These are phyloP conservation scores for Escovopsis sp. DNA, from an alignment of 2,329 filamentous ascomycete species.

Conservation along the genomic window DNA sequence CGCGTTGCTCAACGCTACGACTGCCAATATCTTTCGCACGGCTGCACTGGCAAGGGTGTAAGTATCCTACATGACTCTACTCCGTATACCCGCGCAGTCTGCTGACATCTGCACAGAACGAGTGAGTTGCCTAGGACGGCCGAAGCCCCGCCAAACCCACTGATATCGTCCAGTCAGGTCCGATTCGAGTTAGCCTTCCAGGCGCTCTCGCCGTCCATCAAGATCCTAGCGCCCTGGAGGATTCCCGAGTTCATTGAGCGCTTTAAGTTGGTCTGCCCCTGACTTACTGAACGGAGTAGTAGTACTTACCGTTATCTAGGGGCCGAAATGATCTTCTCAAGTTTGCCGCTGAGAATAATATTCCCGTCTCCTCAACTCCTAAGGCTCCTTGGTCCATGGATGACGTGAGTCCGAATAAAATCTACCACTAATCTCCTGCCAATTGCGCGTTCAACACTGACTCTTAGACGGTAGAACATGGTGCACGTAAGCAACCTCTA, in stretches of 20 bases:
- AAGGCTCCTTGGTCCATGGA: conserved; percentile 52
- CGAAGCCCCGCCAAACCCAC: background rate
- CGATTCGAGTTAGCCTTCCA: conserved; percentile 20
- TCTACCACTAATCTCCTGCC: background rate
- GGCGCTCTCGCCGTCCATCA: conserved; percentile 43
- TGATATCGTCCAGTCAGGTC: background rate
- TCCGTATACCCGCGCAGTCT: background rate
- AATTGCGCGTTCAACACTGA: too few relatives aligned
- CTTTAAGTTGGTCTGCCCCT: conserved; percentile 28
- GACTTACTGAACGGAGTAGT: background rate
- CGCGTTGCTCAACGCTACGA: conserved; percentile 20
- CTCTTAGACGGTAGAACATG: too few relatives aligned
- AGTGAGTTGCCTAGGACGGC: background rate
- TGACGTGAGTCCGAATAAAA: conserved; percentile 5
- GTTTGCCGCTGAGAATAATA: conserved; percentile 50
- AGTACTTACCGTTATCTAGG: background rate
- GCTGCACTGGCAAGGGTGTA: conserved; percentile 2
- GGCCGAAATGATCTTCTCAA: conserved; percentile 59
- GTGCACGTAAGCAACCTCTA: too few relatives aligned
- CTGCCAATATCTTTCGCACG: conserved; percentile 13
- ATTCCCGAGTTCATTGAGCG: conserved; percentile 53
- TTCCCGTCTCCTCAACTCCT: conserved; percentile 58
- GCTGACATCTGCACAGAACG: background rate
- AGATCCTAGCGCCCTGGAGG: conserved; percentile 59
- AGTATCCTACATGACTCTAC: background rate